Conservation (phyloP, 805 yeast species). For the Saccharomycopsis lassenensis region DNA sequence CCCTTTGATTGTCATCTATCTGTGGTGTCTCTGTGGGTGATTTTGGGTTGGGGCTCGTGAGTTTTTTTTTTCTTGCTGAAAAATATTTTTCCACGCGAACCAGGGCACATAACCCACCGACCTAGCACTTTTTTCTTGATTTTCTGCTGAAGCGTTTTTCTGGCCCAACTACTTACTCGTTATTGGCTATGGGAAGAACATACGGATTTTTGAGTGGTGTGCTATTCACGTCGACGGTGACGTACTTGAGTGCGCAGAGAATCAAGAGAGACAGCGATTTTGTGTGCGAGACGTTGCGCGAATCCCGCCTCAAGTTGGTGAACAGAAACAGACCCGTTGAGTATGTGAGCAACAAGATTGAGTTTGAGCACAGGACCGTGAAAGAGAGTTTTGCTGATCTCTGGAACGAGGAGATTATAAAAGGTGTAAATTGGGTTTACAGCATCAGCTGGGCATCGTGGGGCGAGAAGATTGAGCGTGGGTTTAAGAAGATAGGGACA, state of each 20-base stretch:
- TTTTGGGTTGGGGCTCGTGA: no score
- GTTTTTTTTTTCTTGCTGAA: no score
- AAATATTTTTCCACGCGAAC: no score
- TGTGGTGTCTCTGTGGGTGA: no score
- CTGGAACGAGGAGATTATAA: slow-evolving; percentile 18
- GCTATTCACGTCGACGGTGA: slow-evolving; percentile 14
- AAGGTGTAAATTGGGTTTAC: slow-evolving; percentile 18
- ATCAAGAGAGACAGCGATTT: slow-evolving; percentile 8
- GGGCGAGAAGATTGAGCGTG: slow-evolving; percentile 15
- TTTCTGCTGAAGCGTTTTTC: no score
- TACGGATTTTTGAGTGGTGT: slow-evolving; percentile 18
- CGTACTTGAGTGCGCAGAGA: slow-evolving; percentile 16
- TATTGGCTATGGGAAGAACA: slow-evolving; percentile 19
- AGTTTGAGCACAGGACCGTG: slow-evolving; percentile 14
- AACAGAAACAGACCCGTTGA: slow-evolving; percentile 7
- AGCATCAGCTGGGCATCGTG: slow-evolving; percentile 17
- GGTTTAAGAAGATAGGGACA: slow-evolving; percentile 7
- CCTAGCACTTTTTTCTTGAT: no score
- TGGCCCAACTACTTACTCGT: no score
- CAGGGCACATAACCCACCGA: no score
- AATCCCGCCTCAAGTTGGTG: slow-evolving; percentile 8
- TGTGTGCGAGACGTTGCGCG: slow-evolving; percentile 4
- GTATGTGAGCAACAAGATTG: slow-evolving; percentile 7
- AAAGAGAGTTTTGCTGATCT: slow-evolving; percentile 17
- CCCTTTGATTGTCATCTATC: no score